Percentiles rank a stretch among this genome's conserved stretches.
Conservation (phyloP, 176 grass and related monocot species). For the Triticum aestivum region IWGSC_CS_RefSeq_v2.1 NC_057805.1:45299721-45300220, state of each 20-base stretch:
- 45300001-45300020: background rate
- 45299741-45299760: too few relatives aligned
- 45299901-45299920: too few relatives aligned
- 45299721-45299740: too few relatives aligned
- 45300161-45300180: background rate
- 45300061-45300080: background rate
- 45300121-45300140: conserved; percentile 12
- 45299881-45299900: too few relatives aligned
- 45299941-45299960: background rate
- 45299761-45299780: too few relatives aligned
- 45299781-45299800: too few relatives aligned
- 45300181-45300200: conserved; percentile 7
- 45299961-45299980: background rate
- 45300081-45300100: background rate
- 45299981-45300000: background rate
- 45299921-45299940: background rate
- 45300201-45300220: conserved; percentile 36
- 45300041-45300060: background rate
- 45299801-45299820: too few relatives aligned
- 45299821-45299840: too few relatives aligned
- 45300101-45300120: background rate
- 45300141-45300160: background rate
- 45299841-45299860: too few relatives aligned
- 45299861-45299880: too few relatives aligned
- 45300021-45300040: background rate